Percentiles rank a stretch among this genome's conserved stretches.
phyloP scores from a whole-genome alignment of 2,329 filamentous ascomycete species.

The Endoconidiophora polonica region DNA sequence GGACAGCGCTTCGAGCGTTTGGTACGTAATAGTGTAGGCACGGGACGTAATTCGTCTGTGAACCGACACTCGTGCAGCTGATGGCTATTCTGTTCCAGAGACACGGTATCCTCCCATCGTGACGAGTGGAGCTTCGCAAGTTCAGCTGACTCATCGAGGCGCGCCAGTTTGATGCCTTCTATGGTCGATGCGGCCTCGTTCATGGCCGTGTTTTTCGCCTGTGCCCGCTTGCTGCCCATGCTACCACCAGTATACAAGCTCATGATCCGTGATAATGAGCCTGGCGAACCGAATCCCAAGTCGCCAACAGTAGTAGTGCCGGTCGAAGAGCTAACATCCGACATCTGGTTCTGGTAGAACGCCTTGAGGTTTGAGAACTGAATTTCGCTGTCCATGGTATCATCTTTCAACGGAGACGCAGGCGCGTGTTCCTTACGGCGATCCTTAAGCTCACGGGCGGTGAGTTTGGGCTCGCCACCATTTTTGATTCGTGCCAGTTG shows the following conservation, averaged over 20 bases:
- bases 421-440: conserved; percentile 29
- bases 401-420: conserved; percentile 22
- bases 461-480: conserved; percentile 35
- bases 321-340: conserved; percentile 38
- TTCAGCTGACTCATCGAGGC: conserved; percentile 43
- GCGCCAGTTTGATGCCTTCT: conserved; percentile 54
- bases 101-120: conserved; percentile 48
- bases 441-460: conserved; percentile 34
- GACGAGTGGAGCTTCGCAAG: conserved; percentile 41
- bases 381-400: conserved; percentile 44
- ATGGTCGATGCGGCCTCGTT: conserved; percentile 54
- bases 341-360: conserved; percentile 70
- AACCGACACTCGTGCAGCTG: conserved; percentile 43
- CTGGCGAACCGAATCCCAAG: conserved; percentile 56
- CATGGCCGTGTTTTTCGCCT: conserved; percentile 55
- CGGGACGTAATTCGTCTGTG: conserved; percentile 58
- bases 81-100: conserved; percentile 29
- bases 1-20: conserved; percentile 91
- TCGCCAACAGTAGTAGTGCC: conserved; percentile 23
- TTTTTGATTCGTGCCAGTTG: conserved; percentile 61
- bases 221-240: conserved; percentile 45
- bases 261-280: conserved; percentile 76
- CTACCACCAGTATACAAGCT: conserved; percentile 61
- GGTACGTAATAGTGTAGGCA: conserved; percentile 68
- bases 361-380: conserved; percentile 58